phyloP scores from a whole-genome alignment of 2,329 filamentous ascomycete genomes.

The Botrytis deweyae region DNA sequence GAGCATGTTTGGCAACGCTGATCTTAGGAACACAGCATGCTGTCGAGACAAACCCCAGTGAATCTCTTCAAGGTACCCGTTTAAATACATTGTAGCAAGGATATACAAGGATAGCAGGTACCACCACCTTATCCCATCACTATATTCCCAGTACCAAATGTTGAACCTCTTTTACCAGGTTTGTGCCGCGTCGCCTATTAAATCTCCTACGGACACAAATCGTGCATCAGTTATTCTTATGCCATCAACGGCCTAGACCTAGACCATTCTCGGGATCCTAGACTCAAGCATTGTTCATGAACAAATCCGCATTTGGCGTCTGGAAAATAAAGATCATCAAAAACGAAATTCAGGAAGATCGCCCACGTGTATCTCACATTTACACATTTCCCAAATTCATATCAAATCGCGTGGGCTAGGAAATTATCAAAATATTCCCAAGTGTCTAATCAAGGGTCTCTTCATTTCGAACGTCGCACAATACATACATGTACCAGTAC shows the following conservation, averaged over 20 bases:
- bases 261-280: slow-evolving; percentile 9
- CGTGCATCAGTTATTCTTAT: slow-evolving; percentile 18
- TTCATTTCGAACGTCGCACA: not conserved
- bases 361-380: not conserved
- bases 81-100: slow-evolving; percentile 13
- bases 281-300: slow-evolving; percentile 17
- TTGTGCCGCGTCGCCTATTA: slow-evolving; percentile 22
- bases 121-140: slow-evolving; percentile 18
- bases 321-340: slow-evolving; percentile 17
- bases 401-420: not conserved
- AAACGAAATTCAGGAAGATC: slow-evolving; percentile 16
- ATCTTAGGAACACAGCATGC: slow-evolving; percentile 22
- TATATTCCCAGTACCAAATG: slow-evolving; percentile 18
- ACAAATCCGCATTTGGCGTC: slow-evolving; percentile 18
- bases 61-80: slow-evolving; percentile 18
- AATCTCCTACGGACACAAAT: slow-evolving; percentile 21
- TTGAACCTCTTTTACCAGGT: slow-evolving; percentile 11
- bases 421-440: not conserved
- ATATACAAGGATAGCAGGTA: slow-evolving; percentile 23
- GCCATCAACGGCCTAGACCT: slow-evolving; percentile 17
- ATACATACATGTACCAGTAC: not conserved
- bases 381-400: not conserved
- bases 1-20: slow-evolving; percentile 20
- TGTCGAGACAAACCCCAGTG: slow-evolving; percentile 12
- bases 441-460: not conserved